Percentiles rank a stretch among this genome's conserved stretches.
Conservation (phyloP, 2,329 filamentous ascomycete genomes). For the Nigrospora sphaerica region DNA sequence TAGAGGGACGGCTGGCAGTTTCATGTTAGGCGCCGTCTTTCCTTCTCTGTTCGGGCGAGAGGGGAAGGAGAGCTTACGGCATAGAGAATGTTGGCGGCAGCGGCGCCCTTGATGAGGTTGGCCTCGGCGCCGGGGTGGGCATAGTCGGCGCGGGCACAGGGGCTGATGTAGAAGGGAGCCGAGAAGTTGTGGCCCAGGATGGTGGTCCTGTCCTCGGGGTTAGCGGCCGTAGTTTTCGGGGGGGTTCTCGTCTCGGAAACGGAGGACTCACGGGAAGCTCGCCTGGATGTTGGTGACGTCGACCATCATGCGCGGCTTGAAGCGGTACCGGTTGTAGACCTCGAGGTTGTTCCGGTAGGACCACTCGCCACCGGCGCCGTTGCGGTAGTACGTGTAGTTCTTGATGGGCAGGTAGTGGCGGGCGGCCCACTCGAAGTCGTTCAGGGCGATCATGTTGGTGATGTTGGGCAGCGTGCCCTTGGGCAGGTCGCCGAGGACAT, state of each 20-base stretch:
- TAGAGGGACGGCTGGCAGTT: conserved; percentile 22
- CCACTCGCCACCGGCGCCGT: conserved; percentile 48
- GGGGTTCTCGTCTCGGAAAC: neutral
- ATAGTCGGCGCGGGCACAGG: conserved; percentile 36
- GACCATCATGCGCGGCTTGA: conserved; percentile 41
- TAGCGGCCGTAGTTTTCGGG: conserved; percentile 9
- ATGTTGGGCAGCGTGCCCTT: conserved; percentile 31
- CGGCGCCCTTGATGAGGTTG: conserved; percentile 42
- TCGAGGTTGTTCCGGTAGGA: conserved; percentile 51
- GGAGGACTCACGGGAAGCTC: conserved; percentile 22
- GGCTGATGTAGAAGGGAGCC: conserved; percentile 47
- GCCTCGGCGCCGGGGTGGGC: conserved; percentile 38
- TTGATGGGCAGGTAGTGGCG: conserved; percentile 35
- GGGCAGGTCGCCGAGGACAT: conserved; percentile 25
- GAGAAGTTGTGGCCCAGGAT: conserved; percentile 47
- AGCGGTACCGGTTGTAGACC: conserved; percentile 38
- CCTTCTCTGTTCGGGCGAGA: too few species aligned
- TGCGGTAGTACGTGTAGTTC: conserved; percentile 51
- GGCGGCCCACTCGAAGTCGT: conserved; percentile 47
- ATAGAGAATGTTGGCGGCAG: conserved; percentile 41
- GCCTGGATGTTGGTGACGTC: conserved; percentile 38
- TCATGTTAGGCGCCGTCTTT: too few species aligned
- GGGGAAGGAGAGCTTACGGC: conserved; percentile 20
- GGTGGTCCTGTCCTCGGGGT: conserved; percentile 27
- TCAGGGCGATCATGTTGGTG: conserved; percentile 37